Conservation (phyloP, 306 rosid genomes). For the Dalbergia cultrata region DNA sequence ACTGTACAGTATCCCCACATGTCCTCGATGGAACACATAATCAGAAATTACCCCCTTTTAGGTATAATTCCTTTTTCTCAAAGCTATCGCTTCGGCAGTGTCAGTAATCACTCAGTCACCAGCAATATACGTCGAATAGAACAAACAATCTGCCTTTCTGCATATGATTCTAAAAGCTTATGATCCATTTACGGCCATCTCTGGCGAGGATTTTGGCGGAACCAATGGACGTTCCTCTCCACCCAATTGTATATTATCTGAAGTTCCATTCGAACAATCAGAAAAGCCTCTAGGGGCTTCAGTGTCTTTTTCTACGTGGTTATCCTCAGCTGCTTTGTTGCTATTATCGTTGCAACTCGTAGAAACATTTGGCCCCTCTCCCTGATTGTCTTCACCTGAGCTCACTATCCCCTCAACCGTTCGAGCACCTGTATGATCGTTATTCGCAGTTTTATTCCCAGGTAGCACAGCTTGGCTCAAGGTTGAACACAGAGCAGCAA, state of each 20-base stretch:
- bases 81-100: constrained; percentile 40
- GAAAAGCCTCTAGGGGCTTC: constrained; percentile 67
- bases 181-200: constrained; percentile 94
- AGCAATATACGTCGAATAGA: constrained; percentile 52
- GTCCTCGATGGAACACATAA: constrained; percentile 51
- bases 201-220: constrained; percentile 84
- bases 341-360: constrained; percentile 56
- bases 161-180: constrained; percentile 49
- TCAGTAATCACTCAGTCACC: constrained; percentile 54
- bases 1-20: constrained; percentile 69
- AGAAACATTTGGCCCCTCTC: constrained; percentile 53
- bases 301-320: constrained; percentile 65
- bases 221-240: constrained; percentile 80
- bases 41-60: constrained; percentile 51
- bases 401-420: constrained; percentile 58
- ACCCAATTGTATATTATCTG: constrained; percentile 71
- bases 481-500: constrained; percentile 81
- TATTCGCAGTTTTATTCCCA: constrained; percentile 60
- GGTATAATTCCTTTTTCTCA: constrained; percentile 45
- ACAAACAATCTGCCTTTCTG: constrained; percentile 43
- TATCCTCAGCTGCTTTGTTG: constrained; percentile 55
- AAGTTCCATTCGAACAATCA: constrained; percentile 61
- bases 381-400: constrained; percentile 56
- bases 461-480: constrained; percentile 85
- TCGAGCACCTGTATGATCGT: constrained; percentile 42